Evolutionary conservation across 23 red algal species (phyloP).

Genomic region (Pyropia yezoensis): DNA sequence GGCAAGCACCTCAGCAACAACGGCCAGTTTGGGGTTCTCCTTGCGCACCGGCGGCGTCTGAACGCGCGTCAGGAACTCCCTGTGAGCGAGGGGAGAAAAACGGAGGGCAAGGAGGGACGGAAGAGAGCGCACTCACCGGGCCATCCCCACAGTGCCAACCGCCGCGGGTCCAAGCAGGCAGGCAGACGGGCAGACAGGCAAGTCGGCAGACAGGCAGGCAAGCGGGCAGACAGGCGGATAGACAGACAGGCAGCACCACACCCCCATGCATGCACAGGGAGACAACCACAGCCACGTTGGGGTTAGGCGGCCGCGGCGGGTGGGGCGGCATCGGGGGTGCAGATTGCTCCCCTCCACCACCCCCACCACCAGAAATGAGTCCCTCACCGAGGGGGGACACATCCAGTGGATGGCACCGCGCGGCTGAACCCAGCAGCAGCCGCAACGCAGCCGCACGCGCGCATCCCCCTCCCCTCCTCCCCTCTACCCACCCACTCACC

Average conservation of each 20-base stretch:
- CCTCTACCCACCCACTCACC: too few species aligned
- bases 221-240: background rate
- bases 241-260: background rate
- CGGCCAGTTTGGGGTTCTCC: slow-evolving; percentile 29
- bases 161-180: background rate
- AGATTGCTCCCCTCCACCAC: background rate
- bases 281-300: background rate
- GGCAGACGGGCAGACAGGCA: background rate
- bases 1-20: slow-evolving; percentile 10
- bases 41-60: slow-evolving; percentile 34
- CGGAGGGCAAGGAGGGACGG: background rate
- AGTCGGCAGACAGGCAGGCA: background rate
- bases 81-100: background rate
- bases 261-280: background rate
- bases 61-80: slow-evolving; percentile 49
- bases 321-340: background rate
- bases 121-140: too few species aligned
- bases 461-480: background rate
- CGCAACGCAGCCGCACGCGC: too few species aligned
- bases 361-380: background rate
- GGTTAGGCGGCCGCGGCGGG: too few species aligned
- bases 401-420: background rate
- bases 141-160: too few species aligned
- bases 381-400: background rate
- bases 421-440: background rate